phyloP scores from a whole-genome alignment of 225 moss, liverwort and hornwort genomes.

The Pleurozium schreberi region DNA sequence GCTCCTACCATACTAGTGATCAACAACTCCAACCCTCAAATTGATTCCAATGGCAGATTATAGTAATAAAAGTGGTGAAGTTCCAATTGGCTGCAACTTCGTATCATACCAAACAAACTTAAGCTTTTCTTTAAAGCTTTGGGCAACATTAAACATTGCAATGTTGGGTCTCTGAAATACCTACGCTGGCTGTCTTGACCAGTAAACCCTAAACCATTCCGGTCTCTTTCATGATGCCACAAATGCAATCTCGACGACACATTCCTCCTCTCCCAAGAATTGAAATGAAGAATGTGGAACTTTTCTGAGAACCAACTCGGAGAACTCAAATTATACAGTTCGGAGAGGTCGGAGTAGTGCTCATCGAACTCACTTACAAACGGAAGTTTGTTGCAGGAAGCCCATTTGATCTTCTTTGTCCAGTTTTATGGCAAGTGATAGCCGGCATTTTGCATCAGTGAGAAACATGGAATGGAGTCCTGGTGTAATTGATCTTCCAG shows the following conservation, averaged over 20 bases:
- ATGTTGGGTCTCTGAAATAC: no score
- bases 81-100: no score
- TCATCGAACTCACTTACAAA: background rate
- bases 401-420: background rate
- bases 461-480: slow-evolving; percentile 13
- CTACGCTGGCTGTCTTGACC: no score
- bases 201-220: no score
- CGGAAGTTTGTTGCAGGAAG: slow-evolving; percentile 15
- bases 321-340: background rate
- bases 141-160: background rate
- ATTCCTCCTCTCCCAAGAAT: background rate
- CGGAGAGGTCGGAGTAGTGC: slow-evolving; percentile 28
- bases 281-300: background rate
- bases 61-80: background rate
- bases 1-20: background rate
- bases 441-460: slow-evolving; percentile 11
- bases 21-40: background rate
- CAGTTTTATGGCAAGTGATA: background rate
- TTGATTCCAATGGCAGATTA: no score
- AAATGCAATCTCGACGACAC: background rate
- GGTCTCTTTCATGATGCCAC: background rate
- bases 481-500: slow-evolving; percentile 29
- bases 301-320: background rate
- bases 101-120: no score
- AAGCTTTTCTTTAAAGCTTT: background rate